Evolutionary conservation across 805 yeast genomes (phyloP).

Genomic region (Cyberlindnera mycetangii): DNA sequence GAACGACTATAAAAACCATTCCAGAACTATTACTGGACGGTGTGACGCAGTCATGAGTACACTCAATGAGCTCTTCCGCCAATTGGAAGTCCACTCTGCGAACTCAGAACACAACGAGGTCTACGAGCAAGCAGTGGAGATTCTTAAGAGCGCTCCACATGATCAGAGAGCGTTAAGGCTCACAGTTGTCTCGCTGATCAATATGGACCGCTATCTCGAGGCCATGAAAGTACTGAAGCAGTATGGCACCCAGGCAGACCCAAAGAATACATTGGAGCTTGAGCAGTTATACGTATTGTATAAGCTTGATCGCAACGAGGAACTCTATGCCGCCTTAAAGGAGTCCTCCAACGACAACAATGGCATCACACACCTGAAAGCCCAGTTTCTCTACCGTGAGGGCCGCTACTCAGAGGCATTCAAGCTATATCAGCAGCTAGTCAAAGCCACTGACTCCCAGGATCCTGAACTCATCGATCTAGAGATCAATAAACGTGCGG

Average conservation of each 20-base stretch:
- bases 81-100: slow-evolving; percentile 24
- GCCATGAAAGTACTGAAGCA: slow-evolving; percentile 44
- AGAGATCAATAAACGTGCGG: slow-evolving; percentile 67
- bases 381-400: slow-evolving; percentile 48
- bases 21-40: background rate
- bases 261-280: slow-evolving; percentile 37
- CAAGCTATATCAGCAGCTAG: slow-evolving; percentile 46
- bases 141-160: slow-evolving; percentile 27
- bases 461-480: slow-evolving; percentile 48
- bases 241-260: slow-evolving; percentile 32
- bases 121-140: slow-evolving; percentile 26
- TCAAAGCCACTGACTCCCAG: slow-evolving; percentile 33
- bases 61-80: slow-evolving; percentile 26
- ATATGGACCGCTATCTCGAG: slow-evolving; percentile 56
- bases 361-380: slow-evolving; percentile 47
- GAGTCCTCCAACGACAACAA: slow-evolving; percentile 27
- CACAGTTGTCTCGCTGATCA: slow-evolving; percentile 60
- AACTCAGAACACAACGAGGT: slow-evolving; percentile 24
- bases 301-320: slow-evolving; percentile 41
- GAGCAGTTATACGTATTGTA: slow-evolving; percentile 65
- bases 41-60: slow-evolving; percentile 22
- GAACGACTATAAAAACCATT: background rate
- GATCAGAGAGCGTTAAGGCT: slow-evolving; percentile 36
- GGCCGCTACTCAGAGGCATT: slow-evolving; percentile 53
- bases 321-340: slow-evolving; percentile 28